These are phyloP conservation scores for Candida parachauliodes DNA, from an alignment of 805 yeast genomes.

Conservation along the genomic window DNA sequence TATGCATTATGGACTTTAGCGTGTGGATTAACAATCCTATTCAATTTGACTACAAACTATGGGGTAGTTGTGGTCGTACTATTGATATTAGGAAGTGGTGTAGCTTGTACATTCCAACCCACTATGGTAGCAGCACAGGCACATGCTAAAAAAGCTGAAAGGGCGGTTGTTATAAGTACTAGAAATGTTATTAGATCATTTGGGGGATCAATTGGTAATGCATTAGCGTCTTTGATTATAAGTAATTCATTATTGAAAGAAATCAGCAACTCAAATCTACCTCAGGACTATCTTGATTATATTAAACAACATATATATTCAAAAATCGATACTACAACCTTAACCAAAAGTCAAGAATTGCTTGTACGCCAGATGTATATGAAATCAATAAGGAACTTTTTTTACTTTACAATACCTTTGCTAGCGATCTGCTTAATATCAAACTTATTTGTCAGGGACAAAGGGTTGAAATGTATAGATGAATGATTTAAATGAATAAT, in stretches of 20 bases:
- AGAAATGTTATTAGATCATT: constrained; percentile 55
- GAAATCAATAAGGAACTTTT: constrained; percentile 28
- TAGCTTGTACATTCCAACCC: constrained; percentile 37
- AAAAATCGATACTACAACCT: constrained; percentile 17
- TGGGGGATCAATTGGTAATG: constrained; percentile 62
- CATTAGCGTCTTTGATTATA: constrained; percentile 39
- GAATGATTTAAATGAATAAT: constrained; percentile 15
- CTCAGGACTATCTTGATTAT: constrained; percentile 17
- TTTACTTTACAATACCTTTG: constrained; percentile 33
- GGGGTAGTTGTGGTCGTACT: constrained; percentile 29
- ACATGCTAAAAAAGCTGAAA: constrained; percentile 45
- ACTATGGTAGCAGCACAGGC: constrained; percentile 42
- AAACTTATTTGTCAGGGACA: constrained; percentile 29
- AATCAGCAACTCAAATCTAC: constrained; percentile 13
- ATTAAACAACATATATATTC: constrained; percentile 24
- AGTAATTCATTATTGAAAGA: constrained; percentile 30
- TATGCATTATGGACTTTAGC: constrained; percentile 30
- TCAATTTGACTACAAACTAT: constrained; percentile 19
- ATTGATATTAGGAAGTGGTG: constrained; percentile 31
- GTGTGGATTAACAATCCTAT: constrained; percentile 42
- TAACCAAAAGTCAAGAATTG: constrained; percentile 16
- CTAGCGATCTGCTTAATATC: constrained; percentile 29
- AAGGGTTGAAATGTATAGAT: constrained; percentile 36
- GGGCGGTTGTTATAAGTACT: constrained; percentile 57
- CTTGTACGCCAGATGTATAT: constrained; percentile 28